Conservation (phyloP, 1,284 basidiomycete genomes). For the Ganoderma leucocontextum region DNA sequence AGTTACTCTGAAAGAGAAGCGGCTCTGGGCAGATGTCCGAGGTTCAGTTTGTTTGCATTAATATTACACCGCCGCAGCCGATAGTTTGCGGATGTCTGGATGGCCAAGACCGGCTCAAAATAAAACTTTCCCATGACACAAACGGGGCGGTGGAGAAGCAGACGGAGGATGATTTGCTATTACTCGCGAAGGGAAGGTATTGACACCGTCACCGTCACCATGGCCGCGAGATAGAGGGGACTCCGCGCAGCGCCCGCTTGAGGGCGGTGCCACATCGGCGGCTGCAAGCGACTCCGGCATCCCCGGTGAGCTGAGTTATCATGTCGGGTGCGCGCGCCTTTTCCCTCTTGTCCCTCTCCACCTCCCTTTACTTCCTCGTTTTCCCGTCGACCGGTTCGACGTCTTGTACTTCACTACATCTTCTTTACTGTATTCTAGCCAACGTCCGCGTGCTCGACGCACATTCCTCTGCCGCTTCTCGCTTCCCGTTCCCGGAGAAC, state of each 20-base stretch:
- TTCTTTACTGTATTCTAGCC: conserved; percentile 32
- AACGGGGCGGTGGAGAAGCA: conserved; percentile 17
- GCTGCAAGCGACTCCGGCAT: background rate
- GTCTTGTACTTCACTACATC: conserved; percentile 28
- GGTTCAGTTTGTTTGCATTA: background rate
- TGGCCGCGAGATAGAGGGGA: conserved; percentile 1
- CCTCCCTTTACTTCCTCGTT: conserved; percentile 24
- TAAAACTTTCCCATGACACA: conserved; percentile 12
- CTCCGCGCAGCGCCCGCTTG: background rate
- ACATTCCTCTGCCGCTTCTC: conserved; percentile 16
- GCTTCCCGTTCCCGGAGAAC: conserved; percentile 32
- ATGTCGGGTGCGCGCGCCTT: conserved; percentile 11
- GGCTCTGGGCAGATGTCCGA: background rate
- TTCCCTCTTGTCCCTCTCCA: conserved; percentile 14
- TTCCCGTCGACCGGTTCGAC: conserved; percentile 46
- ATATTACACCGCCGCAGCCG: background rate
- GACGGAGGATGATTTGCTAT: background rate
- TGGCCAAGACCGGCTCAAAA: conserved; percentile 14
- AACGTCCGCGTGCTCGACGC: conserved; percentile 30
- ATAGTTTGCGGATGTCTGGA: background rate
- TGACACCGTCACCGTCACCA: conserved; percentile 25
- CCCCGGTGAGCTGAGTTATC: conserved; percentile 17
- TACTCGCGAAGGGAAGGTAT: conserved; percentile 1
- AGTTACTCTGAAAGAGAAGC: conserved; percentile 21
- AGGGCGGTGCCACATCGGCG: conserved; percentile 22